Conservation (phyloP, 768 basidiomycete species). For the Pleurotus sapidus region DNA sequence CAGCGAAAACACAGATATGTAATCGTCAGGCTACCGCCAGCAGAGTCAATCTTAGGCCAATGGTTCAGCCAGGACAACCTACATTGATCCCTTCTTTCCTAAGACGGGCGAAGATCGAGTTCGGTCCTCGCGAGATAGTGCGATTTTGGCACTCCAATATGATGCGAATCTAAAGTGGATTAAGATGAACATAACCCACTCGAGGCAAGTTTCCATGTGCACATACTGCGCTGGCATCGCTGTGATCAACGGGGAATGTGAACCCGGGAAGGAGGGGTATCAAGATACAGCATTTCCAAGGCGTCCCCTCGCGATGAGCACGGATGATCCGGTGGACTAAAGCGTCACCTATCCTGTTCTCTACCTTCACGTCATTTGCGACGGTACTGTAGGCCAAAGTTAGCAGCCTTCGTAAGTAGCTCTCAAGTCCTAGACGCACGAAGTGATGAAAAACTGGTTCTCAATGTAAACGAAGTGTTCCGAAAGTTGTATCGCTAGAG, state of each 20-base stretch:
- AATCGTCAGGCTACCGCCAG: slow-evolving; percentile 76
- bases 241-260: slow-evolving; percentile 87
- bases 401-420: not conserved
- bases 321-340: slow-evolving; percentile 87
- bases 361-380: slow-evolving; percentile 80
- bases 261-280: slow-evolving; percentile 94
- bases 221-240: slow-evolving; percentile 87
- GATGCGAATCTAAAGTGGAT: slow-evolving; percentile 67
- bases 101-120: slow-evolving; percentile 87
- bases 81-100: slow-evolving; percentile 89
- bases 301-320: slow-evolving; percentile 75
- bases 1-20: slow-evolving; percentile 87
- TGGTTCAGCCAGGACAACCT: slow-evolving; percentile 20
- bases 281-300: slow-evolving; percentile 91
- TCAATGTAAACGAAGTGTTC: slow-evolving; percentile 99
- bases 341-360: slow-evolving; percentile 94
- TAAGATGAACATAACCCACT: not conserved
- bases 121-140: slow-evolving; percentile 82
- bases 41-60: slow-evolving; percentile 5
- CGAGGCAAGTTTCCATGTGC: not conserved
- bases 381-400: slow-evolving; percentile 51
- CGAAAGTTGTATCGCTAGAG: slow-evolving; percentile 84
- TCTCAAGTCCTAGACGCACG: slow-evolving; percentile 47
- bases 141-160: slow-evolving; percentile 95
- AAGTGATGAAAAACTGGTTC: slow-evolving; percentile 90